Evolutionary conservation across 2,329 filamentous ascomycete genomes (phyloP).

Genomic region (Blastomyces silverae): DNA sequence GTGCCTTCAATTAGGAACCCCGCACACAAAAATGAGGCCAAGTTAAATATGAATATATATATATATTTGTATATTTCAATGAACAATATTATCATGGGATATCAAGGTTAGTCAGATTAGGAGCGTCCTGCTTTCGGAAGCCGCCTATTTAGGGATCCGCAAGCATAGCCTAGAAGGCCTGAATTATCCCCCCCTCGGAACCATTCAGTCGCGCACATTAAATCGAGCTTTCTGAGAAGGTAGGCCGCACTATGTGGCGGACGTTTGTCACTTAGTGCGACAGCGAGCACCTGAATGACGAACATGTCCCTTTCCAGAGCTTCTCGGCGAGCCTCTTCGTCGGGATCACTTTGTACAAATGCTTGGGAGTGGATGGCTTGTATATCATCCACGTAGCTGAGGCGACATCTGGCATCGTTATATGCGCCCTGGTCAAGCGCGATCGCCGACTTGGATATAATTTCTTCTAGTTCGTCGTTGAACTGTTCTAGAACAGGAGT

Average conservation of each 20-base stretch:
- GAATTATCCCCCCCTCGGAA: neutral
- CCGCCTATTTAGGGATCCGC: neutral
- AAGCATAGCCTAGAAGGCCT: neutral
- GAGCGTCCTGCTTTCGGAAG: neutral
- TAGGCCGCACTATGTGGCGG: neutral
- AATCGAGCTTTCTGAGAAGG: constrained; percentile 4
- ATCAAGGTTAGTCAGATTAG: neutral
- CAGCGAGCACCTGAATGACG: constrained; percentile 1
- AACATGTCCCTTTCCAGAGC: neutral
- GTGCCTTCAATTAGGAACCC: neutral
- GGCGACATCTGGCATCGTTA: neutral
- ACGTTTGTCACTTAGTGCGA: neutral
- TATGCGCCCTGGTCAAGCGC: neutral
- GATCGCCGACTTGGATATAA: neutral
- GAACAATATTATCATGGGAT: neutral
- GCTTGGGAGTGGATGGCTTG: constrained; percentile 3
- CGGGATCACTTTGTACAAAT: neutral
- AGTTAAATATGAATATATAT: too few species aligned
- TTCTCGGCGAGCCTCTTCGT: neutral
- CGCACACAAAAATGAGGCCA: neutral
- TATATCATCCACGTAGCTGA: constrained; percentile 4
- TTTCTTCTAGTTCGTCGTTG: constrained; percentile 1
- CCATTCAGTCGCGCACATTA: neutral
- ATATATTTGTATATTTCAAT: neutral
- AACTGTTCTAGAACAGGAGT: neutral